Evolutionary conservation across 345 rosid genomes (phyloP).

Genomic region (Jatropha curcas): DNA sequence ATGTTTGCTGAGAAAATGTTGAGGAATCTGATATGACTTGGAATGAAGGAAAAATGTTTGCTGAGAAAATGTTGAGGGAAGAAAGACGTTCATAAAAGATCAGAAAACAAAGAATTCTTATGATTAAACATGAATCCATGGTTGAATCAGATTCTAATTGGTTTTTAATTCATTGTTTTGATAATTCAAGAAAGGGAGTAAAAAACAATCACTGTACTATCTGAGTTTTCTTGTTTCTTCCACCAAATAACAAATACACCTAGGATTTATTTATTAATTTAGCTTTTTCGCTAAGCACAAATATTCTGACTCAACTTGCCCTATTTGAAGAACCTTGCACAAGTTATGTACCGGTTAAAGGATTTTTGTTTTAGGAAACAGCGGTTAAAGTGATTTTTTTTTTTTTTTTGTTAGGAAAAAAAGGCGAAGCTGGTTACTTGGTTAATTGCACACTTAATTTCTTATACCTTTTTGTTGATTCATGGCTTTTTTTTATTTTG

Average conservation of each 20-base stretch:
- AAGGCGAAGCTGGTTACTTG: too few relatives aligned
- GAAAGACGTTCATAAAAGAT: not conserved
- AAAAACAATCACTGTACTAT: not conserved
- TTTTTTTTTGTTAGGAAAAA: too few relatives aligned
- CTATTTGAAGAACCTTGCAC: not conserved
- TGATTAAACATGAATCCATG: not conserved
- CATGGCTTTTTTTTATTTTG: constrained; percentile 27
- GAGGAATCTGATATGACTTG: not conserved
- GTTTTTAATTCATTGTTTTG: not conserved
- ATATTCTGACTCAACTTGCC: not conserved
- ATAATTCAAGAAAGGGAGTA: not conserved
- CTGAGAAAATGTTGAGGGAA: not conserved
- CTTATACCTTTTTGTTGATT: constrained; percentile 14
- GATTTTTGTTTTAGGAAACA: too few relatives aligned
- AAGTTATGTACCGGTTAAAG: not conserved
- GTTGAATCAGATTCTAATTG: not conserved
- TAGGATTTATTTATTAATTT: not conserved
- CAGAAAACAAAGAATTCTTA: not conserved
- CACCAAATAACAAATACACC: not conserved
- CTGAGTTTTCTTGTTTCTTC: not conserved
- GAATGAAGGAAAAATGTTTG: not conserved
- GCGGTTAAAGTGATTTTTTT: too few relatives aligned
- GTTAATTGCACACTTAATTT: not conserved
- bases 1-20: not conserved
- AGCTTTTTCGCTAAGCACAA: not conserved